phyloP scores from a whole-genome alignment of 306 rosid species.

The peach (Prunus persica) region DNA sequence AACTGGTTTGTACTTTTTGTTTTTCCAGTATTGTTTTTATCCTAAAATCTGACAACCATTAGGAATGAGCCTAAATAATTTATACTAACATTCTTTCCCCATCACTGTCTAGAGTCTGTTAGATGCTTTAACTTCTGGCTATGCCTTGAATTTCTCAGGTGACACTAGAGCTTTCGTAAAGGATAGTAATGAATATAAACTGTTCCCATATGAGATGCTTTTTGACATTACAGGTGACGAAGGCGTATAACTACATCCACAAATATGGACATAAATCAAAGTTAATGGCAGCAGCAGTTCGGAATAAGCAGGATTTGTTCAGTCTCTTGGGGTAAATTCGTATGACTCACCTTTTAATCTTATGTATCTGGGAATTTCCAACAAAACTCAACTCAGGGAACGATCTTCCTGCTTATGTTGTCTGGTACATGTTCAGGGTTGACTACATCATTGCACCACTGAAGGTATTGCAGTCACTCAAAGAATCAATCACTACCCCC shows the following conservation, averaged over 20 bases:
- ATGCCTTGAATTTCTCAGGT: neutral
- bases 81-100: neutral
- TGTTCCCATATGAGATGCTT: neutral
- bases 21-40: neutral
- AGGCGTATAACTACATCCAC: constrained; percentile 93
- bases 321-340: constrained; percentile 83
- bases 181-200: neutral
- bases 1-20: neutral
- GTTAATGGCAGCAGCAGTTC: constrained; percentile 99
- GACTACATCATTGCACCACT: constrained; percentile 94
- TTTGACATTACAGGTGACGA: constrained; percentile 57
- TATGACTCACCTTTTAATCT: constrained; percentile 7
- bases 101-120: neutral
- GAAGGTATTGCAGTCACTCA: constrained; percentile 91
- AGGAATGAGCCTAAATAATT: neutral
- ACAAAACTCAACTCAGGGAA: constrained; percentile 16
- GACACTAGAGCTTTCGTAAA: neutral
- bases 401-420: constrained; percentile 19
- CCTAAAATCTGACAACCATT: constrained; percentile 5
- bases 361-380: constrained; percentile 18
- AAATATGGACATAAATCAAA: constrained; percentile 85
- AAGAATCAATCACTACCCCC: constrained; percentile 67
- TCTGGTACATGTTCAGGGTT: constrained; percentile 51
- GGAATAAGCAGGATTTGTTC: constrained; percentile 92
- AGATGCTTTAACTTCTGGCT: constrained; percentile 22